A percentile compares a stretch with the other conserved stretches of the same genome.
Evolutionary conservation across 768 basidiomycete species (phyloP).

Genomic region (Phanerochaete sordida): DNA sequence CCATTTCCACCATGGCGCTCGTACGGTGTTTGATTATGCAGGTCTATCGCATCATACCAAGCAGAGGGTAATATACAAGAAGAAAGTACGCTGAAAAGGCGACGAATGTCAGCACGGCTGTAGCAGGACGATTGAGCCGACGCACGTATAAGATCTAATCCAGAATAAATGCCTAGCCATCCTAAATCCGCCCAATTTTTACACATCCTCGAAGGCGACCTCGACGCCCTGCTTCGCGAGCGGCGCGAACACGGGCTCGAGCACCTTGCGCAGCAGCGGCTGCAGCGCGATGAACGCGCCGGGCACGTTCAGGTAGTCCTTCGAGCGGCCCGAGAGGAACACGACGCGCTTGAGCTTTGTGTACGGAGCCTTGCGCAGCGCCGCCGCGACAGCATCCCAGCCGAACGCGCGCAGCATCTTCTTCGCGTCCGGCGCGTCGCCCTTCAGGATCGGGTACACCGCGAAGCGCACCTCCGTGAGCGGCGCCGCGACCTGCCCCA

Average conservation of each 20-base stretch:
- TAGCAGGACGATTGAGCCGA: too few species aligned
- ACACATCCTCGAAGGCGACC: constrained; percentile 33
- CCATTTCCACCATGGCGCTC: too few species aligned
- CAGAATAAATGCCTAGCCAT: too few species aligned
- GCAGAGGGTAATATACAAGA: too few species aligned
- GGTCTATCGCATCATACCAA: too few species aligned
- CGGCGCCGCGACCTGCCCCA: constrained; percentile 7
- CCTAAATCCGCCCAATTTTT: too few species aligned
- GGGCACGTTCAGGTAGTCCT: constrained; percentile 8
- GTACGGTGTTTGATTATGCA: too few species aligned
- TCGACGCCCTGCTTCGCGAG: constrained; percentile 22
- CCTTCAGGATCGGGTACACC: constrained; percentile 7
- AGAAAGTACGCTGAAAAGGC: too few species aligned
- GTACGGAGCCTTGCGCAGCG: background rate
- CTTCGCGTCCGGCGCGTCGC: constrained; percentile 5
- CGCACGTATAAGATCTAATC: too few species aligned
- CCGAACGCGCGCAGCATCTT: constrained; percentile 5
- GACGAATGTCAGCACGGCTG: too few species aligned
- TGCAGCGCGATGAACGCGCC: constrained; percentile 5
- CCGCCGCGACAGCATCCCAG: background rate
- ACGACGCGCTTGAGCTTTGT: background rate
- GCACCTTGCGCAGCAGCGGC: constrained; percentile 6
- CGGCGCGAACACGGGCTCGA: constrained; percentile 15
- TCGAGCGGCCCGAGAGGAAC: constrained; percentile 1
- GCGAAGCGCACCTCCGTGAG: constrained; percentile 12